phyloP scores from a whole-genome alignment of 768 basidiomycete species.

The Leccinum aurantiacum region DNA sequence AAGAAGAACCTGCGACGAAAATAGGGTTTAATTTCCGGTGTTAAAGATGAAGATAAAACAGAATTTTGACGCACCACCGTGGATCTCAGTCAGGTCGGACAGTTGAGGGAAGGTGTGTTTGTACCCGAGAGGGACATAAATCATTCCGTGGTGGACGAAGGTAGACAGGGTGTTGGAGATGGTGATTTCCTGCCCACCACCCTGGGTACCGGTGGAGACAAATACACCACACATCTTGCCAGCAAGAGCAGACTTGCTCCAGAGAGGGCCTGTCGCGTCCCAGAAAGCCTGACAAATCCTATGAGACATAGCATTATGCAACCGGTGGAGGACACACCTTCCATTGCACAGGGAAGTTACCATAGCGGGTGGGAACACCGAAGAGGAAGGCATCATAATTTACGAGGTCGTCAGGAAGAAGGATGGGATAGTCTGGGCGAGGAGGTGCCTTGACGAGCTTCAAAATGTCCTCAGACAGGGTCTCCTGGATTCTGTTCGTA shows the following conservation, averaged over 20 bases:
- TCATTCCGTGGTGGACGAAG: constrained; percentile 55
- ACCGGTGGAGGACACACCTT: constrained; percentile 38
- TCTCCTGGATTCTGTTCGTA: constrained; percentile 68
- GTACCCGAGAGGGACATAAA: constrained; percentile 56
- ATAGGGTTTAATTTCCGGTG: background rate
- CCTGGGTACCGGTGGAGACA: constrained; percentile 46
- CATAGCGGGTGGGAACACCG: constrained; percentile 48
- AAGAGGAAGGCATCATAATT: constrained; percentile 44
- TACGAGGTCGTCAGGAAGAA: constrained; percentile 33
- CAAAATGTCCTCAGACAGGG: constrained; percentile 70
- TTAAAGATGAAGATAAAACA: background rate
- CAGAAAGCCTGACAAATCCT: constrained; percentile 39
- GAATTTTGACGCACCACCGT: constrained; percentile 40
- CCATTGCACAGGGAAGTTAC: constrained; percentile 55
- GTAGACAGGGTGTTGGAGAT: constrained; percentile 41
- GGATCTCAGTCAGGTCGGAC: constrained; percentile 42
- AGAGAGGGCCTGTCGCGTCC: constrained; percentile 50
- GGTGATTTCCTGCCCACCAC: constrained; percentile 49
- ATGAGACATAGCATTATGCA: constrained; percentile 23
- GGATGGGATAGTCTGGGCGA: constrained; percentile 57
- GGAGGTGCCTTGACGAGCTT: constrained; percentile 67
- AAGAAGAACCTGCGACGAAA: constrained; percentile 58
- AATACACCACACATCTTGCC: constrained; percentile 50
- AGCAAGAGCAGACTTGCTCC: constrained; percentile 40
- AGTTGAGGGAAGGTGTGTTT: constrained; percentile 40